Conservation (phyloP, 2,329 filamentous ascomycete species). For the Alternaria tenuissima region DNA sequence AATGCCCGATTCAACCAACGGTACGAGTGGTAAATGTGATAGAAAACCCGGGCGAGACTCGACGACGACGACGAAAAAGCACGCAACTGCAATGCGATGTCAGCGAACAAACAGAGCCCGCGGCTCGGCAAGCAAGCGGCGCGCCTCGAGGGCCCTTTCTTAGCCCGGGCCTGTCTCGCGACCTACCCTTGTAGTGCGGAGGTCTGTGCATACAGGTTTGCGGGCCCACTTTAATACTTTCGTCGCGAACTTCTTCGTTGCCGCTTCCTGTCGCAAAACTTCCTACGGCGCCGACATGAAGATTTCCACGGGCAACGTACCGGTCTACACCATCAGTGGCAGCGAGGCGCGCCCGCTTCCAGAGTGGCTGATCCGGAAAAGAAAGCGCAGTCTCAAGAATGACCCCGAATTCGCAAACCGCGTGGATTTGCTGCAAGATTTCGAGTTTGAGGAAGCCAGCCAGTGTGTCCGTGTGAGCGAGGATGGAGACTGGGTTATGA, state of each 20-base stretch:
- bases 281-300: slow-evolving; percentile 66
- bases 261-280: slow-evolving; percentile 9
- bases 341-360: slow-evolving; percentile 86
- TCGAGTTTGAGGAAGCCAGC: slow-evolving; percentile 96
- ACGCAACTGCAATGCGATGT: neutral
- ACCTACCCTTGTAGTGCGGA: neutral
- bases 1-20: neutral
- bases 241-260: slow-evolving; percentile 5
- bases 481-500: slow-evolving; percentile 84
- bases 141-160: neutral
- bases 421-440: slow-evolving; percentile 94
- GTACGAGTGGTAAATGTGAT: neutral
- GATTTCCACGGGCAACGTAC: slow-evolving; percentile 81
- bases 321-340: slow-evolving; percentile 94
- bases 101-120: neutral
- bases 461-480: slow-evolving; percentile 89
- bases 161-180: neutral
- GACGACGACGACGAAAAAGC: neutral
- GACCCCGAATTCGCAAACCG: slow-evolving; percentile 93
- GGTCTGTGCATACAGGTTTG: neutral
- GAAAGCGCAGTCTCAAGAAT: slow-evolving; percentile 86
- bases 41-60: neutral
- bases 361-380: slow-evolving; percentile 90
- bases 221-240: slow-evolving; percentile 12
- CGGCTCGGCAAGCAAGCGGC: neutral